Conservation (phyloP, 2,329 filamentous ascomycete genomes). For the Balansia obtecta region DNA sequence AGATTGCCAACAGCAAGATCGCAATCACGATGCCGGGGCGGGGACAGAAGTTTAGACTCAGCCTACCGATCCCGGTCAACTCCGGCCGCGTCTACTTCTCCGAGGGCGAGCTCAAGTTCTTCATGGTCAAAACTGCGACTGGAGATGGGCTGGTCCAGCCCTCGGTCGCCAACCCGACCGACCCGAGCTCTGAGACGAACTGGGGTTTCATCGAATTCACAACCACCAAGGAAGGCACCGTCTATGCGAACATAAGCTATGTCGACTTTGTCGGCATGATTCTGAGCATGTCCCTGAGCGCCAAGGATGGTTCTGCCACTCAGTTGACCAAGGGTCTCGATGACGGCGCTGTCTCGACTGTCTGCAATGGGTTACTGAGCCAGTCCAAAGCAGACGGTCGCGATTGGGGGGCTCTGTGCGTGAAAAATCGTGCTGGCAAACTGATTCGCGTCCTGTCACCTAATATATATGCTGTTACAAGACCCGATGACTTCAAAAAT, state of each 20-base stretch:
- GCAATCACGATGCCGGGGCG: conserved; percentile 28
- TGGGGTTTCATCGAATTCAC: conserved; percentile 41
- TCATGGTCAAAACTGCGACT: conserved; percentile 20
- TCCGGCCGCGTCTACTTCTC: conserved; percentile 34
- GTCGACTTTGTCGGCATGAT: conserved; percentile 39
- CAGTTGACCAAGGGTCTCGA: conserved; percentile 30
- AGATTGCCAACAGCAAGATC: conserved; percentile 23
- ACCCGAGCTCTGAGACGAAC: conserved; percentile 29
- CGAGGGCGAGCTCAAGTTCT: conserved; percentile 29
- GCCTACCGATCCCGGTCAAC: conserved; percentile 25
- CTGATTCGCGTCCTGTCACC: conserved; percentile 33
- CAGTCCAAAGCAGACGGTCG: conserved; percentile 26
- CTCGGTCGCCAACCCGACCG: conserved; percentile 28
- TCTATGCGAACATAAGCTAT: conserved; percentile 37
- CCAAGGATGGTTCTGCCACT: conserved; percentile 18
- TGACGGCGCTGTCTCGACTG: conserved; percentile 20
- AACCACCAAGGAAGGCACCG: conserved; percentile 22
- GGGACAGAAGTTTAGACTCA: conserved; percentile 26
- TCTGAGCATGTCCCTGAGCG: conserved; percentile 34
- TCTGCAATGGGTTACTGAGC: conserved; percentile 27
- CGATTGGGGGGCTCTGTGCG: conserved; percentile 33
- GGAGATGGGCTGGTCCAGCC: conserved; percentile 34
- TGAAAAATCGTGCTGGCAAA: conserved; percentile 21
- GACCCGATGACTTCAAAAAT: conserved; percentile 21
- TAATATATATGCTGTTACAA: conserved; percentile 25